Percentiles rank a stretch among this genome's conserved stretches.
Conservation (phyloP, 192 early-diverging fungal species). For the Entophlyctis helioformis region DNA sequence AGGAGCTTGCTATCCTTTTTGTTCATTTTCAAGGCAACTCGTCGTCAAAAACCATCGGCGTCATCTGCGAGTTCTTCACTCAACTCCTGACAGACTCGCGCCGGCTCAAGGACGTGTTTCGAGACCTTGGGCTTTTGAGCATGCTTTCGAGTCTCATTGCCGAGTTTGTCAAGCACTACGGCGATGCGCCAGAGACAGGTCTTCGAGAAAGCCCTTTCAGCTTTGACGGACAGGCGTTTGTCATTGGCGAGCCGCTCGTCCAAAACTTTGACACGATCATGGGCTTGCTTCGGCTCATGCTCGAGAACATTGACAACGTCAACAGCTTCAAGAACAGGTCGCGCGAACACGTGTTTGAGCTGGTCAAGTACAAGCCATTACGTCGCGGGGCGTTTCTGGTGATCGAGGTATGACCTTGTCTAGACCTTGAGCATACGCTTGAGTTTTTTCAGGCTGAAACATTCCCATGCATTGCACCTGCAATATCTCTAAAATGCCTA, state of each 20-base stretch:
- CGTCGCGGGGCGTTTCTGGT: no score
- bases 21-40: slow-evolving; percentile 25
- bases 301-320: background rate
- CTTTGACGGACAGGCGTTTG: background rate
- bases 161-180: background rate
- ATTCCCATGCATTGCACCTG: background rate
- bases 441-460: background rate
- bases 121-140: slow-evolving; percentile 45
- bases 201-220: background rate
- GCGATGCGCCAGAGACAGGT: background rate
- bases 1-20: background rate
- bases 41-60: slow-evolving; percentile 27
- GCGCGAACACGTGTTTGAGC: no score
- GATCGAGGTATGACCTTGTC: background rate
- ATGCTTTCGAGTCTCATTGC: slow-evolving; percentile 1
- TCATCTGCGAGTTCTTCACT: slow-evolving; percentile 30
- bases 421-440: slow-evolving; percentile 1
- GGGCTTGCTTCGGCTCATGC: background rate
- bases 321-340: no score
- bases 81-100: slow-evolving; percentile 28
- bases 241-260: no score
- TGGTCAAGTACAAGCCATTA: no score
- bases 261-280: no score
- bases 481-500: no score
- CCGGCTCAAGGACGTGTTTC: slow-evolving; percentile 38